Evolutionary conservation across 139 green algal genomes (phyloP).

Genomic region (Astrephomene gubernaculifera): DNA sequence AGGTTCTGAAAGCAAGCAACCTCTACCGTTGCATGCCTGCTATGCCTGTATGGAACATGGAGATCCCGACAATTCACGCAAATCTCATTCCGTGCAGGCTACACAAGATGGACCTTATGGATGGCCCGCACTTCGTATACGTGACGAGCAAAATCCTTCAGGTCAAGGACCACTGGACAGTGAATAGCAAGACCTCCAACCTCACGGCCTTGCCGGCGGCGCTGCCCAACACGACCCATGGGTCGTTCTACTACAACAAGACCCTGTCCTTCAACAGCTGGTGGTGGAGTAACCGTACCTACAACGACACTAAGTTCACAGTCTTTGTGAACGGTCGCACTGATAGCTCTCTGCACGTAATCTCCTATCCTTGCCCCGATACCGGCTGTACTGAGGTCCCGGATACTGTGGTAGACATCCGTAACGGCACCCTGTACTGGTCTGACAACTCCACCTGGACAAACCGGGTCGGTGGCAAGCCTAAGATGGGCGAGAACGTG

Average conservation of each 20-base stretch:
- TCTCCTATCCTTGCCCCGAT: not conserved
- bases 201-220: not conserved
- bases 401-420: not conserved
- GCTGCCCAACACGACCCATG: slow-evolving; percentile 12
- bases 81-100: too few species aligned
- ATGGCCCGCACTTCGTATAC: not conserved
- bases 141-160: slow-evolving; percentile 28
- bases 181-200: slow-evolving; percentile 19
- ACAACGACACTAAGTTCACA: slow-evolving; percentile 43
- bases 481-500: slow-evolving; percentile 9
- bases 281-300: slow-evolving; percentile 50
- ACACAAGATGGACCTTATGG: slow-evolving; percentile 51
- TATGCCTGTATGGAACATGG: too few species aligned
- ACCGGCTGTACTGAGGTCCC: slow-evolving; percentile 19
- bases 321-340: slow-evolving; percentile 1
- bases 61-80: too few species aligned
- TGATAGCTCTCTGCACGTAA: not conserved
- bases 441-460: slow-evolving; percentile 30
- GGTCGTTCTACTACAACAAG: slow-evolving; percentile 46
- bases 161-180: slow-evolving; percentile 34
- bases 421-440: slow-evolving; percentile 48
- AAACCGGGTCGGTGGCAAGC: slow-evolving; percentile 26
- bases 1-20: too few species aligned
- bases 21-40: too few species aligned
- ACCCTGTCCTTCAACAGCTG: slow-evolving; percentile 8